Evolutionary conservation across 441 rosid species (phyloP).

Genomic region (Kokia cookei): DNA sequence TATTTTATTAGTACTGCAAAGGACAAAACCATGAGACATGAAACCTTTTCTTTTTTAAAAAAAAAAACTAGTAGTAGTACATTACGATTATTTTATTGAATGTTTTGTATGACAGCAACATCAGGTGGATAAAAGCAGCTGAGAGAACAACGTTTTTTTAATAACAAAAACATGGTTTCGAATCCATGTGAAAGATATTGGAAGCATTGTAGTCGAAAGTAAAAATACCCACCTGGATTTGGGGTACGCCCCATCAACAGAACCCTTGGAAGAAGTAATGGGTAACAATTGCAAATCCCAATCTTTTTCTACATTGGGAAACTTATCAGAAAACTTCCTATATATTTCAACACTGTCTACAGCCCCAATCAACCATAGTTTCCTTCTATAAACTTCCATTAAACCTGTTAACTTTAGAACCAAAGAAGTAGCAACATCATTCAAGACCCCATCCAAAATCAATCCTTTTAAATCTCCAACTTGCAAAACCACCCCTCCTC

Average conservation of each 20-base stretch:
- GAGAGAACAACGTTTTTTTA: background rate
- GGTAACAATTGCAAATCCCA: slow-evolving; percentile 83
- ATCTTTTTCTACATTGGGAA: slow-evolving; percentile 51
- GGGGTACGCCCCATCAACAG: slow-evolving; percentile 35
- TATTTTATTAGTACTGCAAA: slow-evolving; percentile 1
- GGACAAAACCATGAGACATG: background rate
- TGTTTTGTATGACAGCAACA: background rate
- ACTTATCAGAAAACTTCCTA: slow-evolving; percentile 37
- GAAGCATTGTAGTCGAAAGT: background rate
- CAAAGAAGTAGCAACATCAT: slow-evolving; percentile 24
- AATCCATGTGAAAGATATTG: background rate
- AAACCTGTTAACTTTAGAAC: slow-evolving; percentile 43
- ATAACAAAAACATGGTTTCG: background rate
- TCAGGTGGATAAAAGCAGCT: background rate
- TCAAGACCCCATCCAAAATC: slow-evolving; percentile 15
- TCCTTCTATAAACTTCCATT: slow-evolving; percentile 35
- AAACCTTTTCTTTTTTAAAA: background rate
- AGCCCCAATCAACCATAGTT: slow-evolving; percentile 56
- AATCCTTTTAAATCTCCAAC: slow-evolving; percentile 59
- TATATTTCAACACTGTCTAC: slow-evolving; percentile 55
- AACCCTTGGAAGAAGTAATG: slow-evolving; percentile 40
- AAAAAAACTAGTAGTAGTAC: background rate
- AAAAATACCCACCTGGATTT: slow-evolving; percentile 52
- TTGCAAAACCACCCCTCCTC: slow-evolving; percentile 48
- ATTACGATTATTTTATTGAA: slow-evolving; percentile 3